Base-by-base conservation (phyloP, 2,329 filamentous ascomycete genomes). In the Fusarium equiseti region DNA sequence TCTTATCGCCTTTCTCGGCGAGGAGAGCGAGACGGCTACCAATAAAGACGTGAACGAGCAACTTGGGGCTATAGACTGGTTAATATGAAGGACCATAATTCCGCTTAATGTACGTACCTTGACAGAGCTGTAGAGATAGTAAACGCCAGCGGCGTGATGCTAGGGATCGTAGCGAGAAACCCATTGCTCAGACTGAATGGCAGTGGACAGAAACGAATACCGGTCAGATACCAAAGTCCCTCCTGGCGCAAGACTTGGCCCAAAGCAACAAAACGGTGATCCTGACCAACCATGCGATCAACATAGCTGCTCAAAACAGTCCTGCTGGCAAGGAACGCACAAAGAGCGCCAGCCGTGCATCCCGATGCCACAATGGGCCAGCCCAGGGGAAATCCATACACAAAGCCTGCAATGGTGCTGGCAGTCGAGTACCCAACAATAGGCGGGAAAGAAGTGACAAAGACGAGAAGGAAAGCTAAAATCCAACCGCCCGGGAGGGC, bases 151-250 rank as follows among this genome's bases (percentile, higher is more conserved):
- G 92, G 92, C 26, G 90, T 87, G 35, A 99, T 93, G 32, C 92
- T 97, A 5, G 95, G 95, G 67, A 99, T 95, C 2, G 96, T 98
- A 31, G 94, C 94, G 59, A 99, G 89, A 66, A 97, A 97, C 53
- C 94, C 96, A 78, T 99, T 99, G 77, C 92, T 95, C 73, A 98
- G 84, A 55, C 92, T 96, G 79, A 97, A 99, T 16, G 96, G 96
- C 65, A 99, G 79, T 3, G 96, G 96, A 76, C 95, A 98, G 70
- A 98, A 87, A 31, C 96, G 89, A 74, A 99, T 96, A 87, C 96
- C 97, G 68, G 93, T 91, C 48, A 99, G 86, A 57, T 98, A 90
- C 75, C 94, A 92, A 54, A 99, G 81, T 1, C 96, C 96, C 76
- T 99, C 96, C 76, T 93, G 91, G 71, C 97, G 94, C 67, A 99